Percentiles rank a stretch among this genome's conserved stretches.
These are phyloP conservation scores for Syncephalastrum racemosum DNA, from an alignment of 371 early-diverging fungal species.

Conservation along the genomic window DNA sequence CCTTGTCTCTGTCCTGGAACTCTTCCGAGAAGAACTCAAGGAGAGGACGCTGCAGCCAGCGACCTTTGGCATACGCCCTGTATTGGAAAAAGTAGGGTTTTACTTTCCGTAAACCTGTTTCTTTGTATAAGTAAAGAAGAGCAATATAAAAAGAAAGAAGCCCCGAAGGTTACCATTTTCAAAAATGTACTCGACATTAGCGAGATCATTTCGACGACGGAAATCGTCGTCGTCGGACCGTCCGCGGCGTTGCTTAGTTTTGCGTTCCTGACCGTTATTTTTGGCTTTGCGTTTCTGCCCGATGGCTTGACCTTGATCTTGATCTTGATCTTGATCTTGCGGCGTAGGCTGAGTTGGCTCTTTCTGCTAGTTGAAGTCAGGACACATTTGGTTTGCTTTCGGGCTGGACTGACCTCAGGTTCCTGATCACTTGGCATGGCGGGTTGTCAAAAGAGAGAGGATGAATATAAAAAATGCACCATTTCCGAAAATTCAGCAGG, in stretches of 20 bases:
- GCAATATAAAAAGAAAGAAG: background rate
- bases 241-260: conserved; percentile 6
- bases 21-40: conserved; percentile 81
- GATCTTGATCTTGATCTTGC: background rate
- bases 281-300: conserved; percentile 18
- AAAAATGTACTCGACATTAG: conserved; percentile 48
- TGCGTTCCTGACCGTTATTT: conserved; percentile 6
- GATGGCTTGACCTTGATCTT: background rate
- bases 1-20: conserved; percentile 80
- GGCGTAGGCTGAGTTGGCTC: background rate
- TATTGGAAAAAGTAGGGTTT: conserved; percentile 83
- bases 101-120: conserved; percentile 72
- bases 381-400: no score
- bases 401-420: no score
- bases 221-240: conserved; percentile 14
- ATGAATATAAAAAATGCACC: no score
- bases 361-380: no score
- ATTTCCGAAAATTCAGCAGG: no score
- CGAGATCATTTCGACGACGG: conserved; percentile 16
- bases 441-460: no score
- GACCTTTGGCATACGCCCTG: conserved; percentile 84
- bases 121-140: background rate
- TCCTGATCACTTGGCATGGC: no score
- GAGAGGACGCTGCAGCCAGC: conserved; percentile 80
- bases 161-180: conserved; percentile 40